Evolutionary conservation across 495 filamentous ascomycete genomes (phyloP), one percentile per base, ranked within the genome.

Genomic region (Aspergillus sparsus): DNA sequence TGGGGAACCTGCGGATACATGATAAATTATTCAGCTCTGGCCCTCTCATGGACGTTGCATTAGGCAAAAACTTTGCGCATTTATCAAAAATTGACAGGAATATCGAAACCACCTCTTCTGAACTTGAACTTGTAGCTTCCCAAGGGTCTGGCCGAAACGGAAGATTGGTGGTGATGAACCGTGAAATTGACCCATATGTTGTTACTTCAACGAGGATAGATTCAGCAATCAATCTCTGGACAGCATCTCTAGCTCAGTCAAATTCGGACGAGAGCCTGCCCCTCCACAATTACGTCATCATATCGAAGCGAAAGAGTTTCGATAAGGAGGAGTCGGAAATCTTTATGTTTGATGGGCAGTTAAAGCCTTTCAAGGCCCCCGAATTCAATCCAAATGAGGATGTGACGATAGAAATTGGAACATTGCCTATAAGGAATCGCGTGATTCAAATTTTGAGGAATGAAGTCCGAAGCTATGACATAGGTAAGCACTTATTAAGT

Each of bases 311-410:
- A 3, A 66, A 68, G 31, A 62, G 64, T 37, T 7, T 39, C n/a
- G 74, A 75, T 3, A 74, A 67, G 50, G 78, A 80, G 62, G 64
- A 70, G 32, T 79, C 79, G 1, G 68, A 78, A 10, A 70, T 83
- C 13, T 66, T 74, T 47, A 32, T 58, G 13, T 56, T 75, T 12
- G 66, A 76, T 36, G 67, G 63, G 5, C 49, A 60, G 2, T 34
- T 78, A 16, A 70, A 69, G 47, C 69, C 71, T 6, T 71, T 75
- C 55, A 75, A 70, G 57, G 74, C 76, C 7, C 63, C 91, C 0
- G 94, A 98, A 52, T 97, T 97, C 69, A 95, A 98, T 59, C 84
- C 87, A 6, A 93, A 93, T 63, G 88, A 85, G 52, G 92, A 91
- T 37, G 80, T 85, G 39, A 96, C 93, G 0, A 77, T 98, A 55